Evolutionary conservation across 2,329 filamentous ascomycete genomes (phyloP).

Genomic region (Colletotrichum gigasporum): DNA sequence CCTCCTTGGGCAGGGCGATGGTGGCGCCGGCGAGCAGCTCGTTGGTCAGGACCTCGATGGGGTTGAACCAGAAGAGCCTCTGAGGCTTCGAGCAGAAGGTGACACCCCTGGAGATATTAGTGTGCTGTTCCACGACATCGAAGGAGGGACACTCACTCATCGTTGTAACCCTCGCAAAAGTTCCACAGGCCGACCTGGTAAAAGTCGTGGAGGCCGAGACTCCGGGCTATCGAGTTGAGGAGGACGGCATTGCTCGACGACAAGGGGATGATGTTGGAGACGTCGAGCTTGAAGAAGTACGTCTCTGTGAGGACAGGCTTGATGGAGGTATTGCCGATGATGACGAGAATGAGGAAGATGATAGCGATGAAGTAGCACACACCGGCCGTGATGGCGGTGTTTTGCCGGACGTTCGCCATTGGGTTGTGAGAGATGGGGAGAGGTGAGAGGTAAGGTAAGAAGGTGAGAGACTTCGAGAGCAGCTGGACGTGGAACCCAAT

Average conservation of each 20-base stretch:
- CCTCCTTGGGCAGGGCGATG: constrained; percentile 80
- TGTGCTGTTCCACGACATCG: constrained; percentile 43
- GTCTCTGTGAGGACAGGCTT: constrained; percentile 71
- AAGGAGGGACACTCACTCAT: constrained; percentile 54
- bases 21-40: constrained; percentile 85
- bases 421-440: neutral
- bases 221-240: constrained; percentile 88
- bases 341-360: constrained; percentile 81
- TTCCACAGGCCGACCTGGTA: constrained; percentile 94
- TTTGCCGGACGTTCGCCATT: constrained; percentile 60
- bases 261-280: constrained; percentile 82
- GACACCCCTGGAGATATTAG: constrained; percentile 70
- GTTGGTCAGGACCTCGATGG: constrained; percentile 80
- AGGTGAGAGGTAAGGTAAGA: neutral
- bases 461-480: neutral
- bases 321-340: constrained; percentile 78
- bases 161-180: constrained; percentile 87
- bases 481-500: neutral
- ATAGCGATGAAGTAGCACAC: constrained; percentile 78
- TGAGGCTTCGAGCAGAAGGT: constrained; percentile 78
- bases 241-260: constrained; percentile 74
- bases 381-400: constrained; percentile 72
- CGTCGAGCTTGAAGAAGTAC: constrained; percentile 86
- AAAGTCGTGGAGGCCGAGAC: constrained; percentile 90
- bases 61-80: constrained; percentile 89